Percentiles rank a stretch among this genome's conserved stretches.
Evolutionary conservation across 768 basidiomycete genomes (phyloP).

Genomic region (Coprinopsis cinerea): DNA sequence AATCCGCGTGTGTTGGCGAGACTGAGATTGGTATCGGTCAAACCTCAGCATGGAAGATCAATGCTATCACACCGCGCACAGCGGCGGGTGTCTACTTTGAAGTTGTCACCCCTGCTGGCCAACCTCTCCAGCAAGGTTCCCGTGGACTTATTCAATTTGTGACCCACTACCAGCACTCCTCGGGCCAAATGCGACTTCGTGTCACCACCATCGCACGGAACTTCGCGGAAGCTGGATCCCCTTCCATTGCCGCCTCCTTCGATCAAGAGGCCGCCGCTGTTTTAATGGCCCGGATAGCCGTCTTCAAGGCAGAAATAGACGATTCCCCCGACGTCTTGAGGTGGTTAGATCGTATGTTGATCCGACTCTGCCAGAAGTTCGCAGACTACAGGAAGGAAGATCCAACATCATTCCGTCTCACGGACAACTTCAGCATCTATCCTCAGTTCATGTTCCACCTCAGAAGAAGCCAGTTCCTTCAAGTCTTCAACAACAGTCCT

Average conservation of each 20-base stretch:
- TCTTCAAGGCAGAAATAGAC: constrained; percentile 99
- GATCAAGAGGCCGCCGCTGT: constrained; percentile 98
- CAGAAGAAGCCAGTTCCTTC: constrained; percentile 93
- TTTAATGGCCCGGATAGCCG: constrained; percentile 96
- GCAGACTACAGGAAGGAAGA: constrained; percentile 99
- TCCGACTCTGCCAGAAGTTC: constrained; percentile 97
- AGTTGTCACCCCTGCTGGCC: constrained; percentile 95
- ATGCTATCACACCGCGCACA: constrained; percentile 80
- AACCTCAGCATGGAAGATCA: constrained; percentile 98
- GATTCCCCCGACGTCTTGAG: constrained; percentile 94
- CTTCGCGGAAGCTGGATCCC: constrained; percentile 96
- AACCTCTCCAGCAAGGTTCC: constrained; percentile 82
- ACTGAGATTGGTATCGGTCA: constrained; percentile 99
- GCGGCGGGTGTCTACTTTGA: constrained; percentile 95
- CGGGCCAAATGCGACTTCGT: constrained; percentile 89
- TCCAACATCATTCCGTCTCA: constrained; percentile 85
- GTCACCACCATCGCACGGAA: constrained; percentile 98
- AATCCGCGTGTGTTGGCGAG: constrained; percentile 94
- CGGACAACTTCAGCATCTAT: constrained; percentile 97
- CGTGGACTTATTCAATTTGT: constrained; percentile 97
- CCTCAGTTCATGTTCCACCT: constrained; percentile 99
- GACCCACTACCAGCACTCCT: constrained; percentile 96
- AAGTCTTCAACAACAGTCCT: constrained; percentile 99
- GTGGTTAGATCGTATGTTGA: constrained; percentile 98
- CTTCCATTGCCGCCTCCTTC: constrained; percentile 87